Percentiles rank a stretch among this genome's conserved stretches.
phyloP scores from a whole-genome alignment of 2,329 filamentous ascomycete genomes.

The Cadophora sp. region DNA sequence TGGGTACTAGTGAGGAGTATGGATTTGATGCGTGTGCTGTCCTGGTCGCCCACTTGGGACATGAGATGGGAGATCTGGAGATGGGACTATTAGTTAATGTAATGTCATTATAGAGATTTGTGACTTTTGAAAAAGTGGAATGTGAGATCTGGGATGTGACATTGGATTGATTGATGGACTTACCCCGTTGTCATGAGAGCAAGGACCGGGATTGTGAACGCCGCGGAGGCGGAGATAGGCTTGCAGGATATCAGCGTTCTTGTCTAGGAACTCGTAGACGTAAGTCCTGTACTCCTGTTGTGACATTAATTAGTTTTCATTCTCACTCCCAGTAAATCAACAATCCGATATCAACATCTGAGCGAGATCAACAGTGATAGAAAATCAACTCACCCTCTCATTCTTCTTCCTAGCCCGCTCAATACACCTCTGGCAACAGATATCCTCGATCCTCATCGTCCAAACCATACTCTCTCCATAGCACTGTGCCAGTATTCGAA shows the following conservation, averaged over 20 bases:
- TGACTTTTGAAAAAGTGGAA: neutral
- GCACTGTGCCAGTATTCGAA: neutral
- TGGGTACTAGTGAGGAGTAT: constrained; percentile 1
- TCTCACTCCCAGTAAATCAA: neutral
- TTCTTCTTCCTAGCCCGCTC: neutral
- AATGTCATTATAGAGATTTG: neutral
- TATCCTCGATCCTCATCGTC: neutral
- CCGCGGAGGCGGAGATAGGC: neutral
- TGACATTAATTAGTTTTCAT: neutral
- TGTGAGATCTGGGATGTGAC: too few species aligned
- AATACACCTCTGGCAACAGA: neutral
- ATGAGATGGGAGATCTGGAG: neutral
- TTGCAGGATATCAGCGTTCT: neutral
- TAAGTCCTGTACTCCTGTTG: neutral
- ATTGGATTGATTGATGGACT: neutral
- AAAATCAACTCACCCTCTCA: neutral
- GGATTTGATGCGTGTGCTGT: neutral
- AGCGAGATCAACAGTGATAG: neutral
- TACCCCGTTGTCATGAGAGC: neutral
- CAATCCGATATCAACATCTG: neutral
- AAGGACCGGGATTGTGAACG: neutral
- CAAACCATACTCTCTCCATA: constrained; percentile 4
- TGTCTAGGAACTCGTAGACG: neutral
- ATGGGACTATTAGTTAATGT: neutral
- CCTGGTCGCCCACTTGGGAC: neutral